phyloP scores from a whole-genome alignment of 495 filamentous ascomycete genomes.

The Xeromyces bisporus region DNA sequence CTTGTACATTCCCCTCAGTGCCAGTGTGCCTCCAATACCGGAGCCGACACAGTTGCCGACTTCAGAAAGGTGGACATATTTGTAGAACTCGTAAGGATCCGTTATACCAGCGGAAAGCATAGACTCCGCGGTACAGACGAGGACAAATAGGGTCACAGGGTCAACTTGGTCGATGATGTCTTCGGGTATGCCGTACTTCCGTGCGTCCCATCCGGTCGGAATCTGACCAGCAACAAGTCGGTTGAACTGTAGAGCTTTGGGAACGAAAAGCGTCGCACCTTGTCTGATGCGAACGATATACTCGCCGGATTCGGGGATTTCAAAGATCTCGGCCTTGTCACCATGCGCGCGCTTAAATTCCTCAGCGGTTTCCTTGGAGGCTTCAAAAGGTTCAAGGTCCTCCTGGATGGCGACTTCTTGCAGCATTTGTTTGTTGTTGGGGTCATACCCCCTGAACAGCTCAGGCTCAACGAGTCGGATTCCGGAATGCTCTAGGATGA shows the following conservation, averaged over 20 bases:
- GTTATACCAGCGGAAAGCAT: constrained; percentile 88
- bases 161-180: constrained; percentile 98
- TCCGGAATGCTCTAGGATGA: constrained; percentile 89
- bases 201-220: constrained; percentile 91
- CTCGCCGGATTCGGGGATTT: constrained; percentile 86
- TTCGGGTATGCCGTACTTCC: constrained; percentile 86
- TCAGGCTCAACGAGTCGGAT: constrained; percentile 97
- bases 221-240: constrained; percentile 93
- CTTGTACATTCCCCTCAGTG: constrained; percentile 94
- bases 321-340: constrained; percentile 94
- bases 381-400: constrained; percentile 91
- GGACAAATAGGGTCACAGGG: constrained; percentile 83
- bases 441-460: constrained; percentile 93
- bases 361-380: constrained; percentile 90
- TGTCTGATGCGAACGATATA: constrained; percentile 88
- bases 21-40: constrained; percentile 84
- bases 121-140: constrained; percentile 83
- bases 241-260: constrained; percentile 93
- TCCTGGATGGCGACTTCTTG: constrained; percentile 96
- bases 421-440: constrained; percentile 93
- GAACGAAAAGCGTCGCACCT: constrained; percentile 82
- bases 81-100: constrained; percentile 99
- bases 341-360: constrained; percentile 95
- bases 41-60: constrained; percentile 98
- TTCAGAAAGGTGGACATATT: constrained; percentile 96